A percentile compares a stretch with the other conserved stretches of the same genome.
Evolutionary conservation across 129 eudicot species (phyloP).

Genomic region (Smallanthus sonchifolius): DNA sequence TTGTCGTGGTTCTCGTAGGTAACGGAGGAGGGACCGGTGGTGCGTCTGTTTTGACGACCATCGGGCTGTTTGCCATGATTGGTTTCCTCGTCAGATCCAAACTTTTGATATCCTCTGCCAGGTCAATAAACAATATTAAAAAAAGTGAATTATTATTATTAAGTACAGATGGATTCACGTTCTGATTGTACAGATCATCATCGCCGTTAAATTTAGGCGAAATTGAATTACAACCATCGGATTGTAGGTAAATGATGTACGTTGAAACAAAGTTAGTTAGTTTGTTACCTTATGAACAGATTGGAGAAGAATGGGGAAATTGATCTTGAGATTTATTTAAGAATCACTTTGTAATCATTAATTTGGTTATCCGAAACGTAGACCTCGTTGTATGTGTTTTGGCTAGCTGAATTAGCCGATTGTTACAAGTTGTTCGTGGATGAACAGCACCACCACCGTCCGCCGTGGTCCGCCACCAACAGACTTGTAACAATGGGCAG

Average conservation of each 20-base stretch:
- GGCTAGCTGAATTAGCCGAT: conserved; percentile 20
- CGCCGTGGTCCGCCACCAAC: conserved; percentile 27
- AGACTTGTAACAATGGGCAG: conserved; percentile 34
- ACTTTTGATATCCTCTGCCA: conserved; percentile 8
- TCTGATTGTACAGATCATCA: neutral
- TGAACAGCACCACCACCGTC: conserved; percentile 16
- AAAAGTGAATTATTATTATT: neutral
- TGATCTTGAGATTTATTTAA: conserved; percentile 20
- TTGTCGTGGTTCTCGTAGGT: conserved; percentile 21
- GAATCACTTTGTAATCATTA: conserved; percentile 13
- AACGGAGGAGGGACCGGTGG: conserved; percentile 75
- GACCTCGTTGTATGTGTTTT: conserved; percentile 5
- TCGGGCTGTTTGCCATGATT: conserved; percentile 20
- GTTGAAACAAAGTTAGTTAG: neutral
- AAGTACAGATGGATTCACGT: conserved; percentile 18
- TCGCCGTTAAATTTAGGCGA: neutral
- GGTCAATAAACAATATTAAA: neutral
- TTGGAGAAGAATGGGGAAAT: conserved; percentile 26
- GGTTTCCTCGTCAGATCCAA: neutral
- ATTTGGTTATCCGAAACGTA: conserved; percentile 14
- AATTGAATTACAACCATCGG: too few species aligned
- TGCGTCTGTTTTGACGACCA: conserved; percentile 8
- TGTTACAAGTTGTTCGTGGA: conserved; percentile 22
- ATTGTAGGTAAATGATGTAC: too few species aligned
- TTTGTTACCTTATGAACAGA: conserved; percentile 16